phyloP scores from a whole-genome alignment of 2,329 filamentous ascomycete species.

The Ophiognomonia clavigignenti-juglandacearum region DNA sequence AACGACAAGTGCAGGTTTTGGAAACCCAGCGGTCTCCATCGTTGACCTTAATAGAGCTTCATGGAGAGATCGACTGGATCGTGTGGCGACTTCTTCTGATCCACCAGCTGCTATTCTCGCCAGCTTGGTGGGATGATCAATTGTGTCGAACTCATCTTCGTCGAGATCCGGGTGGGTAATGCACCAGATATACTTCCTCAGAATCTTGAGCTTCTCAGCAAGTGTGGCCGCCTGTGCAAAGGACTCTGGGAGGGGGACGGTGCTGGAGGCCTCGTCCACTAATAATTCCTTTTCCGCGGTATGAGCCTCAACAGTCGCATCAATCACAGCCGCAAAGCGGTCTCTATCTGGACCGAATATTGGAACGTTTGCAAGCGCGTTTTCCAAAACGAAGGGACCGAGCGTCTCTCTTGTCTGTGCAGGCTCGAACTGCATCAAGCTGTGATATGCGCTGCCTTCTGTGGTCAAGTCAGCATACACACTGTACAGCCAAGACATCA shows the following conservation, averaged over 20 bases:
- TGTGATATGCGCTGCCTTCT: slow-evolving; percentile 50
- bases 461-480: slow-evolving; percentile 21
- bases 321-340: slow-evolving; percentile 36
- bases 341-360: slow-evolving; percentile 52
- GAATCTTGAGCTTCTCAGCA: slow-evolving; percentile 43
- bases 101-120: slow-evolving; percentile 1
- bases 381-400: slow-evolving; percentile 49
- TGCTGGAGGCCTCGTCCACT: slow-evolving; percentile 31
- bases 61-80: slow-evolving; percentile 52
- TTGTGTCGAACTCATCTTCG: slow-evolving; percentile 20
- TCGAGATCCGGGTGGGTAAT: neutral
- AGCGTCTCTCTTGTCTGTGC: slow-evolving; percentile 47
- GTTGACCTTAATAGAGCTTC: slow-evolving; percentile 47
- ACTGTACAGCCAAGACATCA: neutral
- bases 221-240: slow-evolving; percentile 38
- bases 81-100: slow-evolving; percentile 4
- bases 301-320: slow-evolving; percentile 33
- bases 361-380: slow-evolving; percentile 47
- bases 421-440: slow-evolving; percentile 55
- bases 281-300: slow-evolving; percentile 28
- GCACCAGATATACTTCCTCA: slow-evolving; percentile 31
- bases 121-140: slow-evolving; percentile 22
- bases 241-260: slow-evolving; percentile 32
- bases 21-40: slow-evolving; percentile 39
- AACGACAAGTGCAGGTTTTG: slow-evolving; percentile 45